A percentile compares a stretch with the other conserved stretches of the same genome.
phyloP scores from a whole-genome alignment of 164 flowering plant genomes.

The Vitis rupestris region DNA sequence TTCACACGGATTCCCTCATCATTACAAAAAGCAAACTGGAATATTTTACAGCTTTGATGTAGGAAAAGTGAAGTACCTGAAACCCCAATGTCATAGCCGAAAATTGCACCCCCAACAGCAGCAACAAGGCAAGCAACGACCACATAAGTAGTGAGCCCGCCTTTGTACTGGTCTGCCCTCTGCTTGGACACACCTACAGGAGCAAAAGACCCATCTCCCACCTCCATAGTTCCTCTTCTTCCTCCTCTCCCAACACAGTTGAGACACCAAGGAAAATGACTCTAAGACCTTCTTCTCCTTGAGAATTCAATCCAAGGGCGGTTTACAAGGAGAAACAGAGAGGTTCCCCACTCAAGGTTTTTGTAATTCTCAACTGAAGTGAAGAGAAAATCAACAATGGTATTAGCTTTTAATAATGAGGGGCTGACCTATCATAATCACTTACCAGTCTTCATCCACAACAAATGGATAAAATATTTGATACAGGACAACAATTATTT shows the following conservation, averaged over 20 bases:
- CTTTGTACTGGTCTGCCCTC: constrained; percentile 53
- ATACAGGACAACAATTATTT: too few relatives aligned
- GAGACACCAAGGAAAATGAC: too few relatives aligned
- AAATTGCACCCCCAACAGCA: constrained; percentile 60
- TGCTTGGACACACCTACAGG: constrained; percentile 52
- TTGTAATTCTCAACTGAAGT: too few relatives aligned
- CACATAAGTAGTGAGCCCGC: constrained; percentile 53
- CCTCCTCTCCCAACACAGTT: neutral
- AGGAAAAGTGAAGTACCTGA: constrained; percentile 36
- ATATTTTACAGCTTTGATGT: neutral
- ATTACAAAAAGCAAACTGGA: neutral
- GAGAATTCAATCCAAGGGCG: too few relatives aligned
- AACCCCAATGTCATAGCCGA: constrained; percentile 67
- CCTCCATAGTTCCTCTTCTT: constrained; percentile 3
- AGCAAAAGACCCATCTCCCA: constrained; percentile 56
- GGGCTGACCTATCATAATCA: too few relatives aligned
- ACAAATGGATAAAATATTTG: too few relatives aligned
- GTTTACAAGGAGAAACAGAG: too few relatives aligned
- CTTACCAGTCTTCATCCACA: too few relatives aligned
- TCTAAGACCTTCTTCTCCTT: too few relatives aligned
- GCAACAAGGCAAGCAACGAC: constrained; percentile 57
- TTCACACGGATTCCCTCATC: neutral
- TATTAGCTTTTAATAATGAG: too few relatives aligned
- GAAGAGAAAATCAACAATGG: too few relatives aligned
- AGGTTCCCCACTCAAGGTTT: too few relatives aligned